Percentiles rank a stretch among this genome's conserved stretches.
phyloP scores from a whole-genome alignment of 306 rosid genomes.

The Mucuna pruriens region DNA sequence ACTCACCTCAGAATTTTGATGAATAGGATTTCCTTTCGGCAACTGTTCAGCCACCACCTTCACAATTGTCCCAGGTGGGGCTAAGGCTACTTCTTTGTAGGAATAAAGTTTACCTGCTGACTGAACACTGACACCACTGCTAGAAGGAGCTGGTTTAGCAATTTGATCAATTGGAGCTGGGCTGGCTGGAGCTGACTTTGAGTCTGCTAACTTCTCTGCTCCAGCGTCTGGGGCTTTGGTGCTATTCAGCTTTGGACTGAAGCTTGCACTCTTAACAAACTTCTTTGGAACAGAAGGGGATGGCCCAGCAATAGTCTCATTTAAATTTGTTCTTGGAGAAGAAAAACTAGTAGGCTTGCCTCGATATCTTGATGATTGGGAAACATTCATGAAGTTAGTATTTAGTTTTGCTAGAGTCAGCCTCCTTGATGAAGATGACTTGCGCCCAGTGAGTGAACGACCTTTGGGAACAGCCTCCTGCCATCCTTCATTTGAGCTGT shows the following conservation, averaged over 20 bases:
- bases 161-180: constrained; percentile 66
- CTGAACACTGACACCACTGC: constrained; percentile 63
- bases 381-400: constrained; percentile 71
- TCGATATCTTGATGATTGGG: constrained; percentile 72
- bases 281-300: constrained; percentile 60
- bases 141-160: constrained; percentile 55
- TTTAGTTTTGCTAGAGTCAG: constrained; percentile 89
- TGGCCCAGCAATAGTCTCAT: constrained; percentile 59
- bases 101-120: constrained; percentile 84
- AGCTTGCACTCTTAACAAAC: constrained; percentile 77
- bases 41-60: constrained; percentile 84
- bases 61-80: constrained; percentile 97
- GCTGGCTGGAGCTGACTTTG: constrained; percentile 77
- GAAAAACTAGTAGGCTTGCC: constrained; percentile 66
- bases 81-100: constrained; percentile 97
- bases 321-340: constrained; percentile 62
- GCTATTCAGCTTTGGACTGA: constrained; percentile 72
- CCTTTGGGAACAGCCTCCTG: constrained; percentile 97
- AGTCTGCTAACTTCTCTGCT: constrained; percentile 57
- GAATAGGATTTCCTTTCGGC: constrained; percentile 57
- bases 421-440: constrained; percentile 78
- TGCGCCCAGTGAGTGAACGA: constrained; percentile 76
- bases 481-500: constrained; percentile 91
- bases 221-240: constrained; percentile 47
- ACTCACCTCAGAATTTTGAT: constrained; percentile 51